Evolutionary conservation across 2,329 filamentous ascomycete genomes (phyloP).

Genomic region (Nigrograna mackinnonii): DNA sequence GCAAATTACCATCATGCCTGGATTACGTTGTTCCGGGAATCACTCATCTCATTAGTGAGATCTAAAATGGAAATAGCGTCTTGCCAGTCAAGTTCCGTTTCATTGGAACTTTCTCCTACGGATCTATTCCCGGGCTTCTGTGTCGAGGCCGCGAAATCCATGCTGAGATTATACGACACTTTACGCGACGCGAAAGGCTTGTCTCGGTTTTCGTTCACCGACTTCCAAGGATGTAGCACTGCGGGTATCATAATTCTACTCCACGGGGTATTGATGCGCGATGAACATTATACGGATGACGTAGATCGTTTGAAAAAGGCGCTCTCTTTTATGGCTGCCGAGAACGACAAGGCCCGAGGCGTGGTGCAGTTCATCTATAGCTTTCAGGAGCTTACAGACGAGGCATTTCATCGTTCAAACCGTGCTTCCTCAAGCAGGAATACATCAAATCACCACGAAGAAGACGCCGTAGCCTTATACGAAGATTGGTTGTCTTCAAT

Average conservation of each 20-base stretch:
- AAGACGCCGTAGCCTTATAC: too few species aligned
- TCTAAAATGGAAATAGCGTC: too few species aligned
- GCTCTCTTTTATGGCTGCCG: neutral
- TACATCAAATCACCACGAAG: too few species aligned
- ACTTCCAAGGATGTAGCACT: neutral
- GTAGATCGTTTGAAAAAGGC: neutral
- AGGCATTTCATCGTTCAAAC: too few species aligned
- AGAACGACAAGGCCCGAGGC: neutral
- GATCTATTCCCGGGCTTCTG: too few species aligned
- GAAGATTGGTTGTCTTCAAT: too few species aligned
- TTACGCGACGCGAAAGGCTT: neutral
- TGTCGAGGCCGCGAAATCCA: neutral
- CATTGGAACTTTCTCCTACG: too few species aligned
- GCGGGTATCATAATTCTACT: neutral
- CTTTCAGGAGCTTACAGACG: neutral
- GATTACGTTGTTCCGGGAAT: too few species aligned
- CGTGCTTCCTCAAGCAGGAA: too few species aligned
- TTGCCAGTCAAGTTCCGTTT: too few species aligned
- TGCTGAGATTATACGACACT: neutral
- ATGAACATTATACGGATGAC: neutral
- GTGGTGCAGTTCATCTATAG: neutral
- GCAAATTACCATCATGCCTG: too few species aligned
- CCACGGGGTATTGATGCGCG: neutral
- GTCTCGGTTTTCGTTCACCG: neutral
- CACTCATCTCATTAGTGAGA: too few species aligned